phyloP scores from a whole-genome alignment of 768 basidiomycete genomes.

The Phylloporus sp. region DNA sequence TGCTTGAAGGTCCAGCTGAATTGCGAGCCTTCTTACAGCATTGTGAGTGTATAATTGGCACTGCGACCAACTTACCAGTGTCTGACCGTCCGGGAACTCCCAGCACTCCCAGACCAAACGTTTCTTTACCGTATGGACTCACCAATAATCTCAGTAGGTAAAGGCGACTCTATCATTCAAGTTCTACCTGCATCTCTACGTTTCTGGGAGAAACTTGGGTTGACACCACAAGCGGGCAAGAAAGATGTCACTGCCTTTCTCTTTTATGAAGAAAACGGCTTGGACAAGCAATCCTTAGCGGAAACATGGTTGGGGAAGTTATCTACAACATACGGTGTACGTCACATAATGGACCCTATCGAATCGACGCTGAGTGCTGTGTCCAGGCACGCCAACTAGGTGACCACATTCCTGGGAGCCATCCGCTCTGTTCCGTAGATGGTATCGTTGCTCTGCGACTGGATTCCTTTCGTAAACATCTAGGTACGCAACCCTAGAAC shows the following conservation, averaged over 20 bases:
- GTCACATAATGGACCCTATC: conserved; percentile 20
- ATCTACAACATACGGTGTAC: conserved; percentile 54
- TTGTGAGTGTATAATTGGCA: conserved; percentile 21
- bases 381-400: conserved; percentile 61
- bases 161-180: conserved; percentile 66
- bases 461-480: conserved; percentile 66
- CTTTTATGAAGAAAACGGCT: conserved; percentile 60
- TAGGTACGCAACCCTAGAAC: conserved; percentile 39
- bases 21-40: conserved; percentile 43
- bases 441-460: conserved; percentile 64
- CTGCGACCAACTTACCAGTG: neutral
- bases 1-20: conserved; percentile 39
- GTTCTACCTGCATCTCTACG: conserved; percentile 65
- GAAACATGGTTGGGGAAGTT: conserved; percentile 58
- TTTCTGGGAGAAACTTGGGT: conserved; percentile 84
- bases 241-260: conserved; percentile 71
- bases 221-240: conserved; percentile 63
- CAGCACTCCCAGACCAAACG: conserved; percentile 1
- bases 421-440: conserved; percentile 42
- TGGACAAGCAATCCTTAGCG: conserved; percentile 45
- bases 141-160: conserved; percentile 63
- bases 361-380: conserved; percentile 8
- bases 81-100: neutral
- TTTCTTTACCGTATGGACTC: conserved; percentile 38
- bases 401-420: conserved; percentile 48